Evolutionary conservation across 495 filamentous ascomycete genomes (phyloP).

Genomic region (Aspergillus incahuasiensis): DNA sequence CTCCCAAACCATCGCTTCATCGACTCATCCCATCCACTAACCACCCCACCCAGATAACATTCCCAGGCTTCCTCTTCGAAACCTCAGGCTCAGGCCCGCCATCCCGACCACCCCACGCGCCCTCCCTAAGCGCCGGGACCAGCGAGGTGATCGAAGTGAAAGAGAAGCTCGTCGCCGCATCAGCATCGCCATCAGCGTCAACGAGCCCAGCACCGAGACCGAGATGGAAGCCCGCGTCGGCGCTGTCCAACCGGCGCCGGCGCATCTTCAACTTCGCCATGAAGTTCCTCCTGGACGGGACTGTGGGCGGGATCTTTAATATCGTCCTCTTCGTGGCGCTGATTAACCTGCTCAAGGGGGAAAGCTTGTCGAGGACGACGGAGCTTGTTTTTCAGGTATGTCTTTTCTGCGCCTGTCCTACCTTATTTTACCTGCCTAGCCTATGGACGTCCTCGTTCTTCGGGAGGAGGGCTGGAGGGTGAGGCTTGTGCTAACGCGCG

Average conservation of each 20-base stretch:
- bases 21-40: not conserved
- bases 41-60: not conserved
- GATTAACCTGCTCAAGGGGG: slow-evolving; percentile 51
- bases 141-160: not conserved
- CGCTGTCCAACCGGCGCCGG: slow-evolving; percentile 12
- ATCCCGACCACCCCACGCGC: not conserved
- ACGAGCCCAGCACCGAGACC: not conserved
- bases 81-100: not conserved
- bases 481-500: not conserved
- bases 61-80: not conserved
- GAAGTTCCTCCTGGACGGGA: slow-evolving; percentile 84
- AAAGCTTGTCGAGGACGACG: slow-evolving; percentile 20
- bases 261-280: slow-evolving; percentile 62
- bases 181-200: too few relatives aligned
- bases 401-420: slow-evolving; percentile 1
- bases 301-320: slow-evolving; percentile 68
- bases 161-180: slow-evolving; percentile 3
- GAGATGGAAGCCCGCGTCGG: not conserved
- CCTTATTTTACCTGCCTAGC: not conserved
- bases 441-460: too few relatives aligned
- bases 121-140: not conserved
- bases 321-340: slow-evolving; percentile 67
- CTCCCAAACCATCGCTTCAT: slow-evolving; percentile 26
- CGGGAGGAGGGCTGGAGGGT: too few relatives aligned
- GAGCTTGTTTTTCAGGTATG: slow-evolving; percentile 37